A percentile compares a stretch with the other conserved stretches of the same genome.
These are phyloP conservation scores for Arthrobotrys iridis DNA, from an alignment of 2,329 filamentous ascomycete genomes.

Conservation along the genomic window DNA sequence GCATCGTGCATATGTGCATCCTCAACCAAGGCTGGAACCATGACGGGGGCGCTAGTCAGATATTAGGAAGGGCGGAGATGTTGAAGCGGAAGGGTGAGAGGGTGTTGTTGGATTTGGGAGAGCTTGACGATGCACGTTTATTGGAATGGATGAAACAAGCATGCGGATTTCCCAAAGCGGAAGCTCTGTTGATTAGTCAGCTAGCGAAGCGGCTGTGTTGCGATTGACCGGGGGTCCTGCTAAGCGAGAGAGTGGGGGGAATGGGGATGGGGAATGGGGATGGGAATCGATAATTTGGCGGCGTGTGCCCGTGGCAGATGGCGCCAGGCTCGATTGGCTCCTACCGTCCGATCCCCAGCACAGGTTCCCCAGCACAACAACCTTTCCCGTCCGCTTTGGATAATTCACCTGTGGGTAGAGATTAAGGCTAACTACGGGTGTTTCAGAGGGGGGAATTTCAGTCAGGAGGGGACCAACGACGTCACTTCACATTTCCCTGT, in stretches of 20 bases:
- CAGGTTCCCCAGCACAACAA: not conserved
- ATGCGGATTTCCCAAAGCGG: not conserved
- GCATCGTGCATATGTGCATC: constrained; percentile 37
- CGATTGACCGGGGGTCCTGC: not conserved
- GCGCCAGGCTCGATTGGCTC: constrained; percentile 15
- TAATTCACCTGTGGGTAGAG: no score
- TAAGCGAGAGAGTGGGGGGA: not conserved
- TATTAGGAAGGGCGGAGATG: not conserved
- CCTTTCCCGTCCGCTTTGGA: no score
- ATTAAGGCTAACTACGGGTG: no score
- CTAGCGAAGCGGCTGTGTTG: not conserved
- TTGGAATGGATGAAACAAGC: not conserved
- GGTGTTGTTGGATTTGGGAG: not conserved
- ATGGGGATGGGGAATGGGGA: not conserved
- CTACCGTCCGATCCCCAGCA: not conserved
- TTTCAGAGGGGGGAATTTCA: not conserved
- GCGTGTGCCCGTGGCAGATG: not conserved
- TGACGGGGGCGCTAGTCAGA: not conserved
- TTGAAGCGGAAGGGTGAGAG: not conserved
- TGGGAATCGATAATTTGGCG: not conserved
- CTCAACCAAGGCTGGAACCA: constrained; percentile 30
- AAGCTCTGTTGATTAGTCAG: not conserved
- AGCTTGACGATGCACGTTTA: no score
- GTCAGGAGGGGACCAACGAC: not conserved
- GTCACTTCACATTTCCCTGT: constrained; percentile 6